These are phyloP conservation scores for Sugiyamaella pinicola DNA, from an alignment of 1,139 yeast species.

Conservation along the genomic window DNA sequence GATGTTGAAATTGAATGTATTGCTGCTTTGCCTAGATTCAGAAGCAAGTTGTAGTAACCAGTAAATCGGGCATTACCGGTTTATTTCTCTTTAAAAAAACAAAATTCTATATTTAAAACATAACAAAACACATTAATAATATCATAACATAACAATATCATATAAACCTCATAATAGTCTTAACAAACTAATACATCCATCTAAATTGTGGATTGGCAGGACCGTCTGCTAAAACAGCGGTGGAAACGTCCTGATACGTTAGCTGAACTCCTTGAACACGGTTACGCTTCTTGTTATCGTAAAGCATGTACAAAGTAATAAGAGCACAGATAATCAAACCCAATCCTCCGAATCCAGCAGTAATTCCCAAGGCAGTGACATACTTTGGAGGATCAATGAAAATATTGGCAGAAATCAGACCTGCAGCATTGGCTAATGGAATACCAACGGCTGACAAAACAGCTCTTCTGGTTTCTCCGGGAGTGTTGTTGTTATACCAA, in stretches of 20 bases:
- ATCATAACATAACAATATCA: neutral
- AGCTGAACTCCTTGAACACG: conserved; percentile 47
- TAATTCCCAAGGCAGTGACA: conserved; percentile 53
- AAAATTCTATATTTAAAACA: conserved; percentile 1
- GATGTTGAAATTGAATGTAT: conserved; percentile 45
- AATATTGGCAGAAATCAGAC: conserved; percentile 57
- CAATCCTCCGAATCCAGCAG: conserved; percentile 50
- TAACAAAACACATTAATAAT: conserved; percentile 1
- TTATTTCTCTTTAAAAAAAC: neutral
- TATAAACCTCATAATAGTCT: neutral
- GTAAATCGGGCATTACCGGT: neutral
- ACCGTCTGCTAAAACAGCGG: conserved; percentile 49
- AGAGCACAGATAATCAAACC: conserved; percentile 41
- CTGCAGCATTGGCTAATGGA: conserved; percentile 60
- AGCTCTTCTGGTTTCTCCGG: conserved; percentile 54
- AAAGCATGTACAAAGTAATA: conserved; percentile 41
- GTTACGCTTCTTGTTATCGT: conserved; percentile 50
- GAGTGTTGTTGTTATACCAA: conserved; percentile 56
- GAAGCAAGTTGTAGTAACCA: conserved; percentile 1
- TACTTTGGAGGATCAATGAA: conserved; percentile 60
- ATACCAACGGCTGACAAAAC: conserved; percentile 52
- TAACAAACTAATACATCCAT: conserved; percentile 50
- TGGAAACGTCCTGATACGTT: conserved; percentile 50
- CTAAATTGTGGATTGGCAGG: conserved; percentile 51
- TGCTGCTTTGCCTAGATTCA: conserved; percentile 28